Evolutionary conservation across 169 alveolate genomes (phyloP), one percentile per base, ranked within the genome.

Genomic region (Pseudocohnilembus persalinus): DNA sequence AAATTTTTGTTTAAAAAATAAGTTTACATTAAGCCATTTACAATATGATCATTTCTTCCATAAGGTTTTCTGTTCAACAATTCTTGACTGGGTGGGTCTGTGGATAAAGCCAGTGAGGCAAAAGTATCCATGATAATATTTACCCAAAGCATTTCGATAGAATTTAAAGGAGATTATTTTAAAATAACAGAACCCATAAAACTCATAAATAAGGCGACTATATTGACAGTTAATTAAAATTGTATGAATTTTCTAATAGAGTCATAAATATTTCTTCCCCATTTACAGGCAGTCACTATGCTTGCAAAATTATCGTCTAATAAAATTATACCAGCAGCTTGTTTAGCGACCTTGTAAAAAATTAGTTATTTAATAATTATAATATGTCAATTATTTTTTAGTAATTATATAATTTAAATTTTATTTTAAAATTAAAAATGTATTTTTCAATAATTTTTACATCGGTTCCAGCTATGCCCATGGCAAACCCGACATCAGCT

Each of bases 401-500:
- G n/a, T n/a, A n/a, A n/a, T n/a, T n/a, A n/a, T n/a, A n/a, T n/a
- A n/a, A n/a, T n/a, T n/a, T n/a, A n/a, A n/a, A n/a, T 89, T 85
- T 49, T 49, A 49, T 11, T 49, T 11, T 11, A 49, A 49, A 49
- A 49, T 49, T 11, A 49, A 49, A 11, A 49, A 11, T 11, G 4
- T 49, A 11, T 49, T 49, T 11, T 11, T 49, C 26, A 49, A 11
- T 49, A 11, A 4, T 49, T 49, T 20, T 49, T 49, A 76, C 88
- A 32, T 82, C 88, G 74, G 99, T 96, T 78, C 99, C 97, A 81
- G 98, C 97, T 33, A 97, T 96, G 73, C 98, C 98, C 99, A 97
- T 97, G 73, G 99, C 97, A 80, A 97, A 96, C 31, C 99, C 99
- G 6, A 97, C 98, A 91, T 97, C 98, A 20, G 98, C 96, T 83